These are phyloP conservation scores for Tylopilus sp. DNA, from an alignment of 1,284 basidiomycete genomes.

Conservation along the genomic window DNA sequence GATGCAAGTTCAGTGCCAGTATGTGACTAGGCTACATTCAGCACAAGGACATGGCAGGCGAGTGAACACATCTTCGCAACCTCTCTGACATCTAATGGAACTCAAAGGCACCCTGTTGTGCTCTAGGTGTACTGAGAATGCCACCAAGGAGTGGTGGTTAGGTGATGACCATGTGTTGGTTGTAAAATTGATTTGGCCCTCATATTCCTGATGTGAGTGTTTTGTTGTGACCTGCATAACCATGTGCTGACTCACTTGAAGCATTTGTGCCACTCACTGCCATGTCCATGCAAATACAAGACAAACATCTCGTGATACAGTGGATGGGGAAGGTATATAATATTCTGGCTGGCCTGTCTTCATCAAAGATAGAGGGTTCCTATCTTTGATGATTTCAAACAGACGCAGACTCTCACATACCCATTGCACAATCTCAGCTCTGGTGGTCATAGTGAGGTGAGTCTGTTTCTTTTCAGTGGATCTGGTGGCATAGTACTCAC, in stretches of 20 bases:
- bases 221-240: too few relatives aligned
- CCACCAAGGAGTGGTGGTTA: neutral
- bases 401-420: constrained; percentile 1
- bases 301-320: constrained; percentile 19
- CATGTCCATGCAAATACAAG: constrained; percentile 15
- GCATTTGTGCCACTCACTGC: constrained; percentile 11
- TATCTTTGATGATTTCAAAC: neutral
- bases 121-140: constrained; percentile 1
- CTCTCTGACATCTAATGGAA: neutral
- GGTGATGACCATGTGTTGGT: constrained; percentile 16
- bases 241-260: neutral
- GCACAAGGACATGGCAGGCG: too few relatives aligned
- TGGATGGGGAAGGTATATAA: constrained; percentile 22
- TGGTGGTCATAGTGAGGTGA: neutral
- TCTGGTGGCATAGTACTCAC: too few relatives aligned
- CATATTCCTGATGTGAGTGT: constrained; percentile 22
- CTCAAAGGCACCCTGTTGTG: neutral
- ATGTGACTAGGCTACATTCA: neutral
- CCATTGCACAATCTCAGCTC: constrained; percentile 8
- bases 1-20: neutral
- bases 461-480: too few relatives aligned
- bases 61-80: neutral
- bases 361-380: neutral
- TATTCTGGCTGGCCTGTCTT: constrained; percentile 25
- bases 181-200: constrained; percentile 17